A percentile compares a stretch with the other conserved stretches of the same genome.
phyloP scores from a whole-genome alignment of 306 rosid genomes.

The Cucumis hystrix region DNA sequence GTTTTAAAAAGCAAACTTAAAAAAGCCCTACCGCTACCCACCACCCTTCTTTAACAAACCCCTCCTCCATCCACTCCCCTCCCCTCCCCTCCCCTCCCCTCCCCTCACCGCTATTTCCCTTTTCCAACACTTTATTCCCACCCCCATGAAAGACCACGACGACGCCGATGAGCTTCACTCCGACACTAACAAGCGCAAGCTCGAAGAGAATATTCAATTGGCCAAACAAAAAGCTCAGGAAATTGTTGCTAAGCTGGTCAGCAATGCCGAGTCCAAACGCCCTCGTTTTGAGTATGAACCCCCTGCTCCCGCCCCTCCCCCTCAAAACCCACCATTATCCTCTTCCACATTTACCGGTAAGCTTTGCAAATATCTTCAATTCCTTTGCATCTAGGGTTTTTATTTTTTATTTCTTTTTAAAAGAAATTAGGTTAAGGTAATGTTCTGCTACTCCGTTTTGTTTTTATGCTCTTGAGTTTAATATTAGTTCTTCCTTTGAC shows the following conservation, averaged over 20 bases:
- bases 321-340: not conserved
- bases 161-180: not conserved
- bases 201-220: slow-evolving; percentile 25
- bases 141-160: slow-evolving; percentile 23
- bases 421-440: not conserved
- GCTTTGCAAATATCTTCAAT: not conserved
- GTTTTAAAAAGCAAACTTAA: not conserved
- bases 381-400: slow-evolving; percentile 22
- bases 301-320: slow-evolving; percentile 6
- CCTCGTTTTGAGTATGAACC: slow-evolving; percentile 22
- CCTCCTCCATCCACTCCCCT: too few relatives aligned
- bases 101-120: not conserved
- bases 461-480: not conserved
- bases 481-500: not conserved
- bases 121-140: not conserved
- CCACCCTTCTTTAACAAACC: not conserved
- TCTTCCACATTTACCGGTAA: slow-evolving; percentile 21
- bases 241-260: slow-evolving; percentile 30
- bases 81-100: not conserved
- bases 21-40: not conserved
- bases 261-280: slow-evolving; percentile 38
- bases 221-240: slow-evolving; percentile 42
- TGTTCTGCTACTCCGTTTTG: not conserved
- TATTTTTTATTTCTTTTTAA: not conserved
- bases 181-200: slow-evolving; percentile 29